These are phyloP conservation scores for Vitis cinerea DNA, from an alignment of 164 flowering plant genomes.

Conservation along the genomic window DNA sequence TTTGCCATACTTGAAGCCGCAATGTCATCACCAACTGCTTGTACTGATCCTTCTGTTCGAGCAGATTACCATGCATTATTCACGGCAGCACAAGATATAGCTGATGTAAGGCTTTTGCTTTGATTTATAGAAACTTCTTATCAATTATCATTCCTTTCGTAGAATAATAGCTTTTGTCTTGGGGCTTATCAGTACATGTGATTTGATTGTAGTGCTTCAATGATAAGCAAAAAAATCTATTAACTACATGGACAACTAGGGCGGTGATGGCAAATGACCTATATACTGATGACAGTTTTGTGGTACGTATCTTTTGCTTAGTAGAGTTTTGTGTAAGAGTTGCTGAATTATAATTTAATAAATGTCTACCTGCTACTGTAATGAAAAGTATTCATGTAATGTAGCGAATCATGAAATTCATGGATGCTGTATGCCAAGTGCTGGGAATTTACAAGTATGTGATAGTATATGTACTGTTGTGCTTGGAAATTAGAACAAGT, in stretches of 20 bases:
- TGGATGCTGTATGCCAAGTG: too few relatives aligned
- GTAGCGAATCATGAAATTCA: too few relatives aligned
- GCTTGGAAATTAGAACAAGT: too few relatives aligned
- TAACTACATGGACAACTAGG: slow-evolving; percentile 64
- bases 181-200: background rate
- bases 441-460: too few relatives aligned
- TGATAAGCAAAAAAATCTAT: slow-evolving; percentile 67
- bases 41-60: slow-evolving; percentile 71
- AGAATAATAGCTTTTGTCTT: background rate
- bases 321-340: background rate
- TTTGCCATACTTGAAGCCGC: slow-evolving; percentile 85
- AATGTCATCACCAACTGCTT: slow-evolving; percentile 62
- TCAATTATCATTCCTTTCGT: background rate
- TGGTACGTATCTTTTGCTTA: slow-evolving; percentile 46
- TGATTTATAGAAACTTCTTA: background rate
- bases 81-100: slow-evolving; percentile 68
- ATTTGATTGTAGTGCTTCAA: slow-evolving; percentile 49
- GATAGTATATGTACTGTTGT: too few relatives aligned
- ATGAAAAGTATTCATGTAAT: background rate
- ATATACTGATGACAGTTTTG: slow-evolving; percentile 91
- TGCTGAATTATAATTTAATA: background rate
- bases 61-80: slow-evolving; percentile 83
- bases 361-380: background rate
- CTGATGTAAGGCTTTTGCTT: slow-evolving; percentile 43
- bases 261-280: slow-evolving; percentile 89